Evolutionary conservation across 768 basidiomycete species (phyloP).

Genomic region (Pholiota conissans): DNA sequence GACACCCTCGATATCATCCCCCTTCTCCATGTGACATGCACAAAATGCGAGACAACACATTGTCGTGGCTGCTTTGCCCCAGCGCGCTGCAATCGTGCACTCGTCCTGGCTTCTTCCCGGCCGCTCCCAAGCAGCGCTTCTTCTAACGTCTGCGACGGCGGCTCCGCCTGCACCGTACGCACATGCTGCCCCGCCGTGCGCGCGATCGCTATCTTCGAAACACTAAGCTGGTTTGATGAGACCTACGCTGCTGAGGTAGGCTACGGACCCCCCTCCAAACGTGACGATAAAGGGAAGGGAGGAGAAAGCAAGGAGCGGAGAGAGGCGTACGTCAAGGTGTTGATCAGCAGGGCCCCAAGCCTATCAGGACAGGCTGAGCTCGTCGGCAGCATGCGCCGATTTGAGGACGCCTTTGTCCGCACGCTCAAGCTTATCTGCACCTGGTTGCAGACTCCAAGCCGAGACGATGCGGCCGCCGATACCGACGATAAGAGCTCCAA

Average conservation of each 20-base stretch:
- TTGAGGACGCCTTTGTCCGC: conserved; percentile 25
- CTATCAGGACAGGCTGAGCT: conserved; percentile 3
- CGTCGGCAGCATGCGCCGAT: conserved; percentile 16
- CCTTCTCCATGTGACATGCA: conserved; percentile 27
- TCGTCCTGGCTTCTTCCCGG: background rate
- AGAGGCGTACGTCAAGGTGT: conserved; percentile 22
- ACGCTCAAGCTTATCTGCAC: conserved; percentile 20
- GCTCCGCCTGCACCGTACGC: conserved; percentile 26
- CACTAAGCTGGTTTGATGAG: conserved; percentile 30
- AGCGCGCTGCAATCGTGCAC: conserved; percentile 17
- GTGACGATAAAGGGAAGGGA: conserved; percentile 11
- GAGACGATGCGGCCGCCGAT: conserved; percentile 4
- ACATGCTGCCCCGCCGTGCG: conserved; percentile 30
- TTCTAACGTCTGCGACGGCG: conserved; percentile 23
- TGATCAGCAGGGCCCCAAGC: conserved; percentile 23
- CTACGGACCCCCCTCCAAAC: conserved; percentile 7
- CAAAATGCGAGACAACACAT: conserved; percentile 25
- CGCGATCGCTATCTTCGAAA: conserved; percentile 33
- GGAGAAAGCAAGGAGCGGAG: conserved; percentile 10
- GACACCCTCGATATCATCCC: conserved; percentile 11
- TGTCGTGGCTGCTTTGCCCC: conserved; percentile 34
- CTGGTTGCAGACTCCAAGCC: conserved; percentile 17
- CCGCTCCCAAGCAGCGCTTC: background rate
- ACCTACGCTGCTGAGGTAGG: conserved; percentile 26
- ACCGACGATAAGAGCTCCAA: conserved; percentile 10